Conservation (phyloP, 2,329 filamentous ascomycete genomes). For the Chaetomium sp. region DNA sequence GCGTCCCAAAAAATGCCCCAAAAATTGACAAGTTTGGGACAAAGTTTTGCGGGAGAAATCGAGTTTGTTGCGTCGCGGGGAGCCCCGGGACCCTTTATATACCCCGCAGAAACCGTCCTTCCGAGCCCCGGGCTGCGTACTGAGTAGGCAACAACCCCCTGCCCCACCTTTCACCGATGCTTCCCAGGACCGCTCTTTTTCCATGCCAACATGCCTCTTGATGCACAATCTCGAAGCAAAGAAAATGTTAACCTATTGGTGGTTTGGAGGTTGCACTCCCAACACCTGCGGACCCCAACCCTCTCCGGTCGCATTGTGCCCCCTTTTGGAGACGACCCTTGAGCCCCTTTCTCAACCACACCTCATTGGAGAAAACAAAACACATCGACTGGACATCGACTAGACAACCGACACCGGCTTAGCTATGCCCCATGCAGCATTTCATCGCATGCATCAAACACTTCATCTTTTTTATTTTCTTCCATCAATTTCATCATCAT, state of each 20-base stretch:
- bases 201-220: too few species aligned
- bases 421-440: background rate
- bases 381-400: slow-evolving; percentile 2
- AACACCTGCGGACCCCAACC: background rate
- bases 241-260: too few species aligned
- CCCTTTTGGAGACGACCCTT: background rate
- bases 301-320: background rate
- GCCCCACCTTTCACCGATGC: background rate
- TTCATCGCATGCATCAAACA: background rate
- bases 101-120: slow-evolving; percentile 19
- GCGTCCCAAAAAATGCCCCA: slow-evolving; percentile 9
- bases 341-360: background rate
- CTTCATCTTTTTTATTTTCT: background rate
- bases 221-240: background rate
- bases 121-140: background rate
- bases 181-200: background rate
- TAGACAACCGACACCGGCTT: background rate
- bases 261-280: too few species aligned
- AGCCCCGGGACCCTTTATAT: slow-evolving; percentile 19
- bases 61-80: slow-evolving; percentile 10
- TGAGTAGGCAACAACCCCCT: slow-evolving; percentile 14
- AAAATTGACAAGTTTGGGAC: slow-evolving; percentile 11
- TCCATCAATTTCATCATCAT: background rate
- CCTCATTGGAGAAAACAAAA: slow-evolving; percentile 12
- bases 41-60: slow-evolving; percentile 7